phyloP scores from a whole-genome alignment of 1,284 basidiomycete genomes.

The Phellinidium pouzarii region DNA sequence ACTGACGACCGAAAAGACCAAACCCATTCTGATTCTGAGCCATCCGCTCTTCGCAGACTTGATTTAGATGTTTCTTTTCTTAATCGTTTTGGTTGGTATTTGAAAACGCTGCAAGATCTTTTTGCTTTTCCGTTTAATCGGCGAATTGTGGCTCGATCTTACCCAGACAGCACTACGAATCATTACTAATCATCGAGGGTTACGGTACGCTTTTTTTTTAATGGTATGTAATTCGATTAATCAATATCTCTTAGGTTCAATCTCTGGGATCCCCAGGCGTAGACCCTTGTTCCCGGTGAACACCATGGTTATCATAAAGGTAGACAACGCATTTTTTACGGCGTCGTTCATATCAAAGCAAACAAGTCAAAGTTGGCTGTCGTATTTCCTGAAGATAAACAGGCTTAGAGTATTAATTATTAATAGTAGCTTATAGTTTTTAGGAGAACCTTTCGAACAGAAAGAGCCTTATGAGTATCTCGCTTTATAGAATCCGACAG shows the following conservation, averaged over 20 bases:
- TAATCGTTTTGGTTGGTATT: too few species aligned
- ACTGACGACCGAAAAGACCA: too few species aligned
- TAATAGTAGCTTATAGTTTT: not conserved
- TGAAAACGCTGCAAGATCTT: too few species aligned
- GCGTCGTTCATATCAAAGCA: not conserved
- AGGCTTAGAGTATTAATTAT: not conserved
- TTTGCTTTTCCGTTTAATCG: too few species aligned
- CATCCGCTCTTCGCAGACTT: too few species aligned
- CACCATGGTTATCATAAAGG: constrained; percentile 28
- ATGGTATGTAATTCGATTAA: constrained; percentile 37
- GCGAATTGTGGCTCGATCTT: too few species aligned
- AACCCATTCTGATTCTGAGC: too few species aligned
- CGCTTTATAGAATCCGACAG: constrained; percentile 26
- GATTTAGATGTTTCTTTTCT: too few species aligned
- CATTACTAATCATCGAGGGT: too few species aligned
- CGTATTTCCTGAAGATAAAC: constrained; percentile 29
- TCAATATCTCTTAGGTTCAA: constrained; percentile 69
- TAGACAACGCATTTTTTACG: constrained; percentile 24
- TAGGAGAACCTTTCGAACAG: constrained; percentile 27
- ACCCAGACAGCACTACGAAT: too few species aligned
- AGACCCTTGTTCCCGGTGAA: constrained; percentile 46
- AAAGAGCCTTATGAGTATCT: constrained; percentile 23
- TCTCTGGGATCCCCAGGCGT: constrained; percentile 56
- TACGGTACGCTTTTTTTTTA: not conserved
- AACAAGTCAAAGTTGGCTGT: constrained; percentile 25